Evolutionary conservation across 2,329 filamentous ascomycete genomes (phyloP), one percentile per base, ranked within the genome.

Genomic region (Venturia nashicola): DNA sequence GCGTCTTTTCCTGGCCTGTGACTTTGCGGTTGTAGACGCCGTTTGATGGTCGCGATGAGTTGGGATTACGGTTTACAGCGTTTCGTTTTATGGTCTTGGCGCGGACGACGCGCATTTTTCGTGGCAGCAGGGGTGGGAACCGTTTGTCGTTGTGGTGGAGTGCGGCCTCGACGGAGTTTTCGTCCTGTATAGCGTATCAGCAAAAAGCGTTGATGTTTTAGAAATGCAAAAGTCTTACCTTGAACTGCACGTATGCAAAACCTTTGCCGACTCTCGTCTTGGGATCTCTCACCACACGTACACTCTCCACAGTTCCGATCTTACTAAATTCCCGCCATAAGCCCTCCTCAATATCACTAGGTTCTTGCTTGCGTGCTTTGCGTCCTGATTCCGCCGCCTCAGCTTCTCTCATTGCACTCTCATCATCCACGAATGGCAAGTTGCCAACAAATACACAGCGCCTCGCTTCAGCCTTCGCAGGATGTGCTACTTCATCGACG

Each of bases 371-470:
- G 69, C 79, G 88, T 65, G 85, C 85, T 72, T 90, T 89, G 70
- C 86, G 83, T 61, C 85, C 84, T 48, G 83, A 85, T 55, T 87
- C 82, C 61, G 84, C 86, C 48, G 85, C 85, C 42, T 86, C 81
- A 61, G 83, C 78, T 20, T 77, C 76, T 55, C 80, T 83, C 27
- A 89, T 76, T 61, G 88, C 80, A 46, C 84, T 89, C 76, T 97
- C 92, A 68, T 97, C 91, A 71, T 97, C 93, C 18, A 99, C 90
- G 71, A 99, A 99, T 61, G 91, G 91, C 1, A 99, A 82, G 72
- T 99, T 99, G 59, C 94, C 94, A 34, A 99, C 90, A 71, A 99
- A 99, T 18, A 99, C 87, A 74, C 94, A 99, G 63, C 92, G 88
- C 65, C 88, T 86, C 74, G 96, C 86, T 72, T 96, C 93, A 20